Evolutionary conservation across 345 rosid genomes (phyloP).

Genomic region (Arabis alpina): DNA sequence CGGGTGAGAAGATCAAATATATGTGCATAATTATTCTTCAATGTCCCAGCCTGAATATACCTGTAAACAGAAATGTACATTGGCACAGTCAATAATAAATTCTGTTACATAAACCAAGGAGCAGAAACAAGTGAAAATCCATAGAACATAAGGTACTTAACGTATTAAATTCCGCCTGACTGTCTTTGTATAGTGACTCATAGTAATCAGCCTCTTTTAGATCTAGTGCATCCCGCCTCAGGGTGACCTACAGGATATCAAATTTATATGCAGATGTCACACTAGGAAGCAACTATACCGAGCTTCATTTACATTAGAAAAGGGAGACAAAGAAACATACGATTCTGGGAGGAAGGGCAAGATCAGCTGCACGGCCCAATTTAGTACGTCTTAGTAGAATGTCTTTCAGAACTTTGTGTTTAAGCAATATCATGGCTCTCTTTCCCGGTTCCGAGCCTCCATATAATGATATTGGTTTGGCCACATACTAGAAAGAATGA

Average conservation of each 20-base stretch:
- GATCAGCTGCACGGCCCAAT: conserved; percentile 96
- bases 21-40: conserved; percentile 93
- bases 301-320: conserved; percentile 23
- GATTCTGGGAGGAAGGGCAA: conserved; percentile 94
- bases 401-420: conserved; percentile 73
- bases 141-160: conserved; percentile 37
- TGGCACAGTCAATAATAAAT: conserved; percentile 10
- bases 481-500: conserved; percentile 58
- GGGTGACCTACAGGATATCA: conserved; percentile 55
- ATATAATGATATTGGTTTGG: conserved; percentile 66
- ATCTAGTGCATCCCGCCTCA: conserved; percentile 88
- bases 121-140: conserved; percentile 16
- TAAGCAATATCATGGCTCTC: conserved; percentile 91
- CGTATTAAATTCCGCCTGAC: conserved; percentile 94
- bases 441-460: conserved; percentile 55
- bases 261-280: conserved; percentile 2
- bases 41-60: conserved; percentile 79
- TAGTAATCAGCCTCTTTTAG: conserved; percentile 87
- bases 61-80: conserved; percentile 51
- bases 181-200: conserved; percentile 78
- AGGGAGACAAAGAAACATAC: conserved; percentile 50
- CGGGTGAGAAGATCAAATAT: conserved; percentile 98
- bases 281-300: conserved; percentile 19
- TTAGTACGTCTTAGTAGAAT: conserved; percentile 88
- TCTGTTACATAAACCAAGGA: conserved; percentile 24